Base-by-base conservation (phyloP, 139 green algal genomes). In the Microglena sp. region DNA sequence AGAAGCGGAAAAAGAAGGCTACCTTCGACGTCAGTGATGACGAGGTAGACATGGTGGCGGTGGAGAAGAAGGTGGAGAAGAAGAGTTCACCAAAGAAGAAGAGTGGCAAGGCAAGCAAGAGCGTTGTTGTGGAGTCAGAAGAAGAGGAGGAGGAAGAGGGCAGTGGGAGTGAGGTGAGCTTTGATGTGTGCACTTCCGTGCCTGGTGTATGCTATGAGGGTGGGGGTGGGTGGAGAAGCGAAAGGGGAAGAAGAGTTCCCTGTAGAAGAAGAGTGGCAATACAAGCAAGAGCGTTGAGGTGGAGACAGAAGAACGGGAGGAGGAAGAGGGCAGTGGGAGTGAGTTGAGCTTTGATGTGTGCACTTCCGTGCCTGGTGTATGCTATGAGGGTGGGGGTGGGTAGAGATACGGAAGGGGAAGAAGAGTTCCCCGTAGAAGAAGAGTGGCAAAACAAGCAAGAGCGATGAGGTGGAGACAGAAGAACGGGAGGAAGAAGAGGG, bases 281-380 rank as follows among this genome's bases (percentile, higher is more conserved):
- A 50, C 11, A 18, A 18, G 18, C 40, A 11, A 11, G 11, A 18
- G 40, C 11, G 40, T 50, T 50, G 40, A n/a, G 40, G 40, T 50
- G 11, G 40, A 50, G n/a, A n/a, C 40, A 50, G 11, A 11, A 50
- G 40, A 50, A 18, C 11, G 18, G 11, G 40, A 50, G 40, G 40
- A 11, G 11, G 40, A 18, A 50, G 40, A 11, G 11, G 40, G 18
- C 40, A 50, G 40, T 15, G 81, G 72, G 30, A 87, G 77, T 5
- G 81, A 75, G 1, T 44, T 75, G 43, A 75, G 69, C 0, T 62
- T 87, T n/a, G n/a, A n/a, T n/a, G n/a, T n/a, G n/a, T n/a, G n/a
- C n/a, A n/a, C n/a, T n/a, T n/a, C n/a, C n/a, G n/a, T n/a, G n/a
- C n/a, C n/a, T n/a, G n/a, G n/a, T n/a, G n/a, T n/a, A n/a, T n/a